Evolutionary conservation across 257 asterid species (phyloP).

Genomic region (Cinchona pubescens): DNA sequence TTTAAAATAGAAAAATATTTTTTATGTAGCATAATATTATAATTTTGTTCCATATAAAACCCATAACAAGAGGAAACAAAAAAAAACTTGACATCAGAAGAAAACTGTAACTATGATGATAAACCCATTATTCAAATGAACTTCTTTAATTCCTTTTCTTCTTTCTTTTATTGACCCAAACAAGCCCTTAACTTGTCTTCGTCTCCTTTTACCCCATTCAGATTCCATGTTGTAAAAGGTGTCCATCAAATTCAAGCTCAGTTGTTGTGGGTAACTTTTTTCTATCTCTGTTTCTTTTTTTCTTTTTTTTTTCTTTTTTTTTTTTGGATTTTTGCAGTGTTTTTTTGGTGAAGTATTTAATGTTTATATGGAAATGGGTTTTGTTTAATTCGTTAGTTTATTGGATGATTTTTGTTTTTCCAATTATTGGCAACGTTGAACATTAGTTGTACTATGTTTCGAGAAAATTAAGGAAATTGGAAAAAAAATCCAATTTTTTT

Average conservation of each 20-base stretch:
- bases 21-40: too few relatives aligned
- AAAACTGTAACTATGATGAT: constrained; percentile 14
- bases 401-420: background rate
- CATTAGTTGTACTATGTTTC: constrained; percentile 15
- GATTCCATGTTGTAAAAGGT: background rate
- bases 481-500: constrained; percentile 10
- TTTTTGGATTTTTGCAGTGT: background rate
- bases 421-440: constrained; percentile 1
- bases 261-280: constrained; percentile 14
- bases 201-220: background rate
- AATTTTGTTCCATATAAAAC: background rate
- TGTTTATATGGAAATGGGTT: constrained; percentile 9
- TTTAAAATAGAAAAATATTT: too few relatives aligned
- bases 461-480: constrained; percentile 8
- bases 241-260: constrained; percentile 6
- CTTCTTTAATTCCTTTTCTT: constrained; percentile 5
- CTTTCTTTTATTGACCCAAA: background rate
- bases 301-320: background rate
- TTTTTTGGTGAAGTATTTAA: background rate
- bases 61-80: background rate
- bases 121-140: constrained; percentile 13
- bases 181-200: background rate
- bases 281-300: background rate
- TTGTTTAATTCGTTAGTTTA: background rate
- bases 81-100: constrained; percentile 21